phyloP scores from a whole-genome alignment of 768 basidiomycete species.

The Agrocybe pediades region DNA sequence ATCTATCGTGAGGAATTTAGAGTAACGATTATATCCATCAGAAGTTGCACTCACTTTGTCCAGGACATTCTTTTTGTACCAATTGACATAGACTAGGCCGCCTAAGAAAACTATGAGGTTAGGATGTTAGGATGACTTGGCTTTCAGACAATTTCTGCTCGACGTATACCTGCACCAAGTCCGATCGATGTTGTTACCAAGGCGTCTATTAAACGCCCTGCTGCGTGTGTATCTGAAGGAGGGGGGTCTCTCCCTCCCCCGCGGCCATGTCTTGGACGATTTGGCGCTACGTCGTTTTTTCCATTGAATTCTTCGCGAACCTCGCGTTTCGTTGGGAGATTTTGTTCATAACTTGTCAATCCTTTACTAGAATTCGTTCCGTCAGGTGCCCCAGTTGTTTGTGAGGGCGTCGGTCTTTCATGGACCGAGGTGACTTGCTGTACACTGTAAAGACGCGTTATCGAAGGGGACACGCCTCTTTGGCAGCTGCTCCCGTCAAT shows the following conservation, averaged over 20 bases:
- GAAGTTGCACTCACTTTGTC: slow-evolving; percentile 57
- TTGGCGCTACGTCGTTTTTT: neutral
- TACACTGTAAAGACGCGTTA: neutral
- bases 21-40: slow-evolving; percentile 4
- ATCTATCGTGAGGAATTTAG: slow-evolving; percentile 47
- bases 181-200: slow-evolving; percentile 61
- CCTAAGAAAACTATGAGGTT: slow-evolving; percentile 58
- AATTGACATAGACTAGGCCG: slow-evolving; percentile 70
- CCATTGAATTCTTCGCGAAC: neutral
- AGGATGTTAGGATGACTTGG: neutral
- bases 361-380: neutral
- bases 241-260: neutral
- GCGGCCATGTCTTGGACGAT: neutral
- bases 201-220: slow-evolving; percentile 45
- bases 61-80: slow-evolving; percentile 87
- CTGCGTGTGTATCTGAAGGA: neutral
- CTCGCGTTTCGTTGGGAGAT: neutral
- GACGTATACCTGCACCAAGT: slow-evolving; percentile 52
- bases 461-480: neutral
- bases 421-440: neutral
- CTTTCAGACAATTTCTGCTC: neutral
- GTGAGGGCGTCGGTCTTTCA: neutral
- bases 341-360: neutral
- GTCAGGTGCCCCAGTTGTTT: neutral
- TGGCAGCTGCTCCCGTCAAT: neutral